Percentiles rank a stretch among this genome's conserved stretches.
Evolutionary conservation across 108 stramenopile species (phyloP).

Genomic region (Skeletonema marinoi): DNA sequence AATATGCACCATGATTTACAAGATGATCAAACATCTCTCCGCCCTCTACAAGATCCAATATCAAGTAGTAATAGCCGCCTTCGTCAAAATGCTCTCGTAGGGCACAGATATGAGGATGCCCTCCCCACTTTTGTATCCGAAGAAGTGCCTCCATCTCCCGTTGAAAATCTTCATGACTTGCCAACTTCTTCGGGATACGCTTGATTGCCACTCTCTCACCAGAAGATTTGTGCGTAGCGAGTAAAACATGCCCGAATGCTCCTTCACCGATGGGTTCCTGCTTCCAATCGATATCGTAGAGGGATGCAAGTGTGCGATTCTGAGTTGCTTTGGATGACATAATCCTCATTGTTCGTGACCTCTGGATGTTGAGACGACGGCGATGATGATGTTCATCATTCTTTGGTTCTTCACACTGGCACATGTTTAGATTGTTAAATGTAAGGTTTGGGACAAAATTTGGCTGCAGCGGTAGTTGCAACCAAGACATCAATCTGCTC

Average conservation of each 20-base stretch:
- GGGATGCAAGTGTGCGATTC: slow-evolving; percentile 28
- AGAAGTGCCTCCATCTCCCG: slow-evolving; percentile 85
- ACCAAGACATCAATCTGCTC: too few species aligned
- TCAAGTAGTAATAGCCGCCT: slow-evolving; percentile 65
- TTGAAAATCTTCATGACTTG: slow-evolving; percentile 67
- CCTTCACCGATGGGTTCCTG: slow-evolving; percentile 46
- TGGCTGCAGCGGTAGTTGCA: background rate
- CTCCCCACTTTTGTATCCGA: slow-evolving; percentile 74
- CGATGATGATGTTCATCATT: slow-evolving; percentile 9
- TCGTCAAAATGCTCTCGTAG: slow-evolving; percentile 79
- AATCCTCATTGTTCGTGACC: slow-evolving; percentile 48
- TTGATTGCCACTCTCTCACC: slow-evolving; percentile 77
- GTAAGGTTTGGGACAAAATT: background rate
- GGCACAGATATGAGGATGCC: slow-evolving; percentile 83
- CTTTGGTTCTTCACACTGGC: background rate
- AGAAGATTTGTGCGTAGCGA: slow-evolving; percentile 53
- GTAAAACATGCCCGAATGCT: slow-evolving; percentile 78
- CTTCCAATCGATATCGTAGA: slow-evolving; percentile 46
- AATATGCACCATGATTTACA: slow-evolving; percentile 81
- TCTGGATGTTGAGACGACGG: slow-evolving; percentile 37
- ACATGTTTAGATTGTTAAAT: background rate
- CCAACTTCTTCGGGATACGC: slow-evolving; percentile 77
- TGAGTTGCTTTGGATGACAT: slow-evolving; percentile 40
- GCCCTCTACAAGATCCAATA: slow-evolving; percentile 79
- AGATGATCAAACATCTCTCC: slow-evolving; percentile 91